phyloP scores from a whole-genome alignment of 345 rosid genomes.

The Acer campestre region DNA sequence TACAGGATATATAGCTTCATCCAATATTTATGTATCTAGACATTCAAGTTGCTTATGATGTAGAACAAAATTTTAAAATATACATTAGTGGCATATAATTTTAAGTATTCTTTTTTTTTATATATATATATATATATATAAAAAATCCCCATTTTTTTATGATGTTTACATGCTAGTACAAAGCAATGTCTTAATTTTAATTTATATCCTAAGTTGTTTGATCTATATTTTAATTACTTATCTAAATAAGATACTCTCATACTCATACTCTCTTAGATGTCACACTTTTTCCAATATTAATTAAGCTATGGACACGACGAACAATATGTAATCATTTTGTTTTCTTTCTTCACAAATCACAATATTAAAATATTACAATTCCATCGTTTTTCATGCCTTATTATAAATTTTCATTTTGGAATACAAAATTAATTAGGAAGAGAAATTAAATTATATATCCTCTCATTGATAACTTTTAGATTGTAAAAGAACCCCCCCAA shows the following conservation, averaged over 20 bases:
- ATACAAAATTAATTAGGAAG: background rate
- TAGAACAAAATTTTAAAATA: background rate
- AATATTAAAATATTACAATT: slow-evolving; percentile 14
- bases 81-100: background rate
- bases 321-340: slow-evolving; percentile 29
- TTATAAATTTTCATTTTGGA: slow-evolving; percentile 9
- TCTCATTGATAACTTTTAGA: slow-evolving; percentile 18
- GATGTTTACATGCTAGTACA: background rate
- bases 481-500: slow-evolving; percentile 14
- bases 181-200: background rate
- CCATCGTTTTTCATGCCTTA: slow-evolving; percentile 20
- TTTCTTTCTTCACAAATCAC: slow-evolving; percentile 1
- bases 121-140: no score
- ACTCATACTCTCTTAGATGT: background rate
- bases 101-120: background rate
- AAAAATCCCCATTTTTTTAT: background rate
- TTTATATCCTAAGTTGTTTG: slow-evolving; percentile 3
- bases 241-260: background rate
- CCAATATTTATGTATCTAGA: no score
- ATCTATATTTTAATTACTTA: slow-evolving; percentile 10
- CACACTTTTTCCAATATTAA: slow-evolving; percentile 12
- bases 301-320: slow-evolving; percentile 18
- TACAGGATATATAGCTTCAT: background rate
- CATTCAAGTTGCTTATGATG: background rate
- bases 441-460: background rate